phyloP scores from a whole-genome alignment of 805 yeast species.

The Barnettozyma vustinii region DNA sequence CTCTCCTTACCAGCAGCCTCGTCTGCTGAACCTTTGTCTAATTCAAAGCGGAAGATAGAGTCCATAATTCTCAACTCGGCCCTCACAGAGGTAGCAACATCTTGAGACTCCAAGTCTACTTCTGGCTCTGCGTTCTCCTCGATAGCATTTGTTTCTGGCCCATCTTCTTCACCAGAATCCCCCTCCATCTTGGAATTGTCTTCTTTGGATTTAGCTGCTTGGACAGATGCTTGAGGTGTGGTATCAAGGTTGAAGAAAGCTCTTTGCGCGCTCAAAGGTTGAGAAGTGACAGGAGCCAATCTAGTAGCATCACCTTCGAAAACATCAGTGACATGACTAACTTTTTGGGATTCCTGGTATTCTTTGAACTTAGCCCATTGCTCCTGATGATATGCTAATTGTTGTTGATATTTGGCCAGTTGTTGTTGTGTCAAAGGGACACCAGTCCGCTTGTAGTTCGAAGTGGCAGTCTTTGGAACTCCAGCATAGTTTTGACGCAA shows the following conservation, averaged over 20 bases:
- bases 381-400: slow-evolving; percentile 22
- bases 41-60: slow-evolving; percentile 21
- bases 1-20: slow-evolving; percentile 23
- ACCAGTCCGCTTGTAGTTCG: slow-evolving; percentile 11
- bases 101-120: slow-evolving; percentile 5
- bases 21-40: slow-evolving; percentile 15
- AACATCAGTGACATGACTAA: slow-evolving; percentile 41
- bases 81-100: slow-evolving; percentile 6
- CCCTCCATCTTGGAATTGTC: slow-evolving; percentile 9
- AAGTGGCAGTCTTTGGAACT: slow-evolving; percentile 22
- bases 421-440: slow-evolving; percentile 22
- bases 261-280: slow-evolving; percentile 45
- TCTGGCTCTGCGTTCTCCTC: slow-evolving; percentile 30
- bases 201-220: not conserved
- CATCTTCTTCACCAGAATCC: slow-evolving; percentile 17
- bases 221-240: slow-evolving; percentile 12
- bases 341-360: slow-evolving; percentile 19
- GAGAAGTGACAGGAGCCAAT: slow-evolving; percentile 45
- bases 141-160: slow-evolving; percentile 31
- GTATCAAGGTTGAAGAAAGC: slow-evolving; percentile 31
- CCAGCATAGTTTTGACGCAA: slow-evolving; percentile 1
- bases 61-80: slow-evolving; percentile 18
- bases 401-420: slow-evolving; percentile 22
- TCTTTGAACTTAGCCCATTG: slow-evolving; percentile 25
- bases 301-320: slow-evolving; percentile 41